These are phyloP conservation scores for Pseudogymnoascus sp. DNA, from an alignment of 2,329 filamentous ascomycete species.

Conservation along the genomic window DNA sequence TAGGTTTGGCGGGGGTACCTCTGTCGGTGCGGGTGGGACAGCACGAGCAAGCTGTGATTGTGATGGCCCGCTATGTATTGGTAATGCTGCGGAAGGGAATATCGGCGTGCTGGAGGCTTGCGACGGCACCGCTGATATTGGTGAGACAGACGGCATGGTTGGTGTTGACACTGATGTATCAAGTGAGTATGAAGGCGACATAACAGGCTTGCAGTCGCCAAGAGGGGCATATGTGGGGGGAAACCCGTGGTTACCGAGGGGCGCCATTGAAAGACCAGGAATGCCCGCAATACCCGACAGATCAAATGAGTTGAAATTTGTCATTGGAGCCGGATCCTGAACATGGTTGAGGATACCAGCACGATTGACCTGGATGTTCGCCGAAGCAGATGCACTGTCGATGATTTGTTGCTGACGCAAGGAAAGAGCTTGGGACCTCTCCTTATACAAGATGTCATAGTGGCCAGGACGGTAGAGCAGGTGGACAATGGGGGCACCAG, in stretches of 20 bases:
- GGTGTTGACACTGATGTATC: background rate
- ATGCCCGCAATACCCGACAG: constrained; percentile 22
- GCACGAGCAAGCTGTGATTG: background rate
- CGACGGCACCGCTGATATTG: background rate
- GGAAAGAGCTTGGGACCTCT: constrained; percentile 23
- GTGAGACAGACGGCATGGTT: constrained; percentile 2
- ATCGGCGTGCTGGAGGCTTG: background rate
- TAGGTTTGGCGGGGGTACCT: background rate
- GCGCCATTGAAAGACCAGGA: constrained; percentile 21
- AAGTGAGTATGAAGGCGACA: constrained; percentile 2
- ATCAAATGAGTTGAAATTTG: constrained; percentile 30
- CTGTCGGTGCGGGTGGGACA: background rate
- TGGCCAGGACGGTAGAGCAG: constrained; percentile 67
- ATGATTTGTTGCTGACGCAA: constrained; percentile 14
- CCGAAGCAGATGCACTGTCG: constrained; percentile 20
- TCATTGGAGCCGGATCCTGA: constrained; percentile 19
- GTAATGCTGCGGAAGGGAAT: constrained; percentile 22
- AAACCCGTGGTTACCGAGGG: constrained; percentile 19
- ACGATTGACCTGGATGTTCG: constrained; percentile 45
- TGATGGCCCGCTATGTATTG: constrained; percentile 20
- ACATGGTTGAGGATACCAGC: constrained; percentile 34
- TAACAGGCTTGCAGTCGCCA: background rate
- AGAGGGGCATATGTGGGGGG: background rate
- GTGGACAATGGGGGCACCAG: constrained; percentile 43
- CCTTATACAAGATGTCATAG: constrained; percentile 87